These are phyloP conservation scores for Neonectria ditissima DNA, from an alignment of 2,329 filamentous ascomycete species.

Conservation along the genomic window DNA sequence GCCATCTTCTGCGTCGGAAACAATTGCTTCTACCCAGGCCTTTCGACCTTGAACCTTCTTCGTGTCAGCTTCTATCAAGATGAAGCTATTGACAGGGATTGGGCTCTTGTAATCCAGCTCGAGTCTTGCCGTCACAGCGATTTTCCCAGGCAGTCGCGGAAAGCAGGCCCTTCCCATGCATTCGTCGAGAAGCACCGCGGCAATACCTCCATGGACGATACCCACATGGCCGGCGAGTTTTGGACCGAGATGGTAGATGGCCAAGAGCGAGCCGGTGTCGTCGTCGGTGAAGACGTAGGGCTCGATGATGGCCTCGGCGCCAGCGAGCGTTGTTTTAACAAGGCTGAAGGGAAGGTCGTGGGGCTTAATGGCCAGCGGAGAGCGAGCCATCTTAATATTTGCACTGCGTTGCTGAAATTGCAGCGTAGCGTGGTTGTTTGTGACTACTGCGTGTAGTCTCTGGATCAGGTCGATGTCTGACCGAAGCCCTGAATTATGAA, in stretches of 20 bases:
- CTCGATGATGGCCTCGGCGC: background rate
- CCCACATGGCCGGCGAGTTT: constrained; percentile 34
- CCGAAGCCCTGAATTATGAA: no score
- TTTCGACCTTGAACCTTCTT: constrained; percentile 34
- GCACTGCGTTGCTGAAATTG: constrained; percentile 7
- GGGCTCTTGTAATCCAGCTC: constrained; percentile 35
- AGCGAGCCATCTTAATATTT: background rate
- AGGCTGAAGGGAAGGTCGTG: background rate
- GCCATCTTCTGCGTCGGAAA: constrained; percentile 29
- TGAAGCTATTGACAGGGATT: constrained; percentile 25
- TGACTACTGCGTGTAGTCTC: background rate
- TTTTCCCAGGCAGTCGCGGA: constrained; percentile 24
- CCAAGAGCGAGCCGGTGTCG: constrained; percentile 15
- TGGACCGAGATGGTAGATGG: constrained; percentile 12
- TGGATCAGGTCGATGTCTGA: background rate
- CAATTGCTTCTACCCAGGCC: constrained; percentile 29
- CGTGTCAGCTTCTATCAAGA: constrained; percentile 26
- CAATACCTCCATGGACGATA: constrained; percentile 38
- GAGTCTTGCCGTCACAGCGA: constrained; percentile 35
- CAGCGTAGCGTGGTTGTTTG: background rate
- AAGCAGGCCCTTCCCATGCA: constrained; percentile 33
- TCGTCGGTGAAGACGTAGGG: constrained; percentile 22
- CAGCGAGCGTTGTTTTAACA: background rate
- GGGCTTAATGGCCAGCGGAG: constrained; percentile 1
- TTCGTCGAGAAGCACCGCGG: constrained; percentile 37